A percentile compares a stretch with the other conserved stretches of the same genome.
Evolutionary conservation across 257 asterid species (phyloP).

Genomic region (Galeopsis tetrahit): DNA sequence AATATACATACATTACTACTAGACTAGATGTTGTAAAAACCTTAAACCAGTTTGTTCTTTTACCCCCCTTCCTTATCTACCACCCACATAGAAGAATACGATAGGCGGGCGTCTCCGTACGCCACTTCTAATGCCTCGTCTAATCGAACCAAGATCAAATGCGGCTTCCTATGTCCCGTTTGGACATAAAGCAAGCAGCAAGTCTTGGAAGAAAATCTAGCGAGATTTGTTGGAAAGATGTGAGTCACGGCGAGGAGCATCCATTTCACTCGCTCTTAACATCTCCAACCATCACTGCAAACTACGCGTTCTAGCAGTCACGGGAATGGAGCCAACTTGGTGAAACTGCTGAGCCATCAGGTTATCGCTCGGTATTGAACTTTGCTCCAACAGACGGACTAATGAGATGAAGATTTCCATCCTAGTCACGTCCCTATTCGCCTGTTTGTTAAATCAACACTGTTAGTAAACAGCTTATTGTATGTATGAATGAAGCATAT

Average conservation of each 20-base stretch:
- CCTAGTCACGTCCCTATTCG: slow-evolving; percentile 88
- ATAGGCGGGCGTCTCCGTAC: not conserved
- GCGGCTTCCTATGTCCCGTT: slow-evolving; percentile 8
- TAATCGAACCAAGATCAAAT: slow-evolving; percentile 7
- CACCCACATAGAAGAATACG: not conserved
- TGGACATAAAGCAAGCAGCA: not conserved
- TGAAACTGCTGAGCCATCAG: slow-evolving; percentile 55
- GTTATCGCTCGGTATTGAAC: slow-evolving; percentile 44
- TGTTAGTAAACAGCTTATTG: not conserved
- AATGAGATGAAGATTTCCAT: slow-evolving; percentile 85
- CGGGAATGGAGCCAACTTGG: slow-evolving; percentile 49
- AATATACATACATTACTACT: slow-evolving; percentile 33
- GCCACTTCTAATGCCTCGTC: not conserved
- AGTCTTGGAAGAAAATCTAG: slow-evolving; percentile 24
- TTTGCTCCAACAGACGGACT: slow-evolving; percentile 80
- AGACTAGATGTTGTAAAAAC: slow-evolving; percentile 14
- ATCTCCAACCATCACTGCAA: slow-evolving; percentile 45
- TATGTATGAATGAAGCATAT: not conserved
- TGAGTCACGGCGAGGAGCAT: slow-evolving; percentile 65
- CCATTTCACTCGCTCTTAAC: slow-evolving; percentile 63
- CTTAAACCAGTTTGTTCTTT: slow-evolving; percentile 8
- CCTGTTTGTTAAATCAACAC: slow-evolving; percentile 61
- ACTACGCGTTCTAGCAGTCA: slow-evolving; percentile 49
- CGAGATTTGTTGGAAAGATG: slow-evolving; percentile 36
- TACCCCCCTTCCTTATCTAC: slow-evolving; percentile 10